Base-by-base conservation (phyloP, 2,329 filamentous ascomycete genomes). In the Neofusicoccum parvum region DNA sequence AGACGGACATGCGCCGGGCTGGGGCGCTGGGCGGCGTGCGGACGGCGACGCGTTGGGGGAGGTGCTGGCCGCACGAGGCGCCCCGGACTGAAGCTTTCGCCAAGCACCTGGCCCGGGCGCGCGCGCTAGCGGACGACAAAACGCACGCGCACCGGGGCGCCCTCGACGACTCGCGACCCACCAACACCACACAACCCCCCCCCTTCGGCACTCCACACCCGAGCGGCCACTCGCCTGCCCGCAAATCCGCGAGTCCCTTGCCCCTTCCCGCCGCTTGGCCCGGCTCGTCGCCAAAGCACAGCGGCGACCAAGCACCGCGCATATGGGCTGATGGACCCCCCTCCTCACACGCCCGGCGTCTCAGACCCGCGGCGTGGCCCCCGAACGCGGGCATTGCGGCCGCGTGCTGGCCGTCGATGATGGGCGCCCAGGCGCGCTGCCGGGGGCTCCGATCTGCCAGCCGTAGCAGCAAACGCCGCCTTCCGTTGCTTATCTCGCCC, bases 141-240 rank as follows among this genome's bases (percentile, higher is more conserved):
- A 59, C 27, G 56, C 37, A n/a, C 50, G 34, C 23, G 39, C 53
- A 32, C 20, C 20, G 20, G 20, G 20, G 20, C 20, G 20, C 20
- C 20, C 20, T 23, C 20, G 20, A 23, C 27, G 27, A 32, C 27
- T 32, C 37, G 15, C 51, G 39, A 3, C 56, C 41, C 41, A n/a
- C 43, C 27, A 14, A 27, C 41, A n/a, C 43, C 27, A 14, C 56
- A 10, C 32, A 54, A n/a, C 56, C 15, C 3, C 56, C 15, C 3
- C 54, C 56, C 43, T 60, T 48, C 56, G 56, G 56, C 56, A 60
- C 56, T 60, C 56, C 56, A 15, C 56, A 60, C 37, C 56, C 56
- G 56, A 60, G 39, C 4, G 23, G 23, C 54, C 23, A 17, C 20
- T 17, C 23, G 32, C 39, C 39, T 34, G n/a, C 32, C 32, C 56